Evolutionary conservation across 2,329 filamentous ascomycete genomes (phyloP).

Genomic region (Ramularia endophylla): DNA sequence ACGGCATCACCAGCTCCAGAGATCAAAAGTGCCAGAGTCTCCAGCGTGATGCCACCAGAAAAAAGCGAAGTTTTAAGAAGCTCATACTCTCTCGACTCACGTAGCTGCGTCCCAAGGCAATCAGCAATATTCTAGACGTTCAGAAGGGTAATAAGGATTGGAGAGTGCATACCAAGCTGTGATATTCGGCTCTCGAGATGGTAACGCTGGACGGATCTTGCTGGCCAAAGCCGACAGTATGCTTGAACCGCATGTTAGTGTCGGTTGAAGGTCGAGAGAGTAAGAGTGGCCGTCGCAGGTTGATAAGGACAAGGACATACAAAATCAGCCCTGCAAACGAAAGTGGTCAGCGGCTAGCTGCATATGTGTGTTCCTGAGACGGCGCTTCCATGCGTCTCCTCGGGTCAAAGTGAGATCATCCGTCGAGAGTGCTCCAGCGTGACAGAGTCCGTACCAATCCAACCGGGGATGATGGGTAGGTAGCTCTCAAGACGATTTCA

Average conservation of each 20-base stretch:
- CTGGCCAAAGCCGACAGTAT: slow-evolving; percentile 19
- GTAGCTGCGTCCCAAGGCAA: slow-evolving; percentile 27
- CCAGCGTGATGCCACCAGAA: slow-evolving; percentile 44
- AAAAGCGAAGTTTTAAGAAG: slow-evolving; percentile 45
- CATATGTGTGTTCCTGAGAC: slow-evolving; percentile 51
- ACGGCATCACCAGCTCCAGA: slow-evolving; percentile 21
- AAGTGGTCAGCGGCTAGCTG: slow-evolving; percentile 14
- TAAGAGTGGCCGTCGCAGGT: background rate
- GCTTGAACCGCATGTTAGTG: slow-evolving; percentile 20
- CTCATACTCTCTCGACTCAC: slow-evolving; percentile 47
- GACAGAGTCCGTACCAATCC: too few species aligned
- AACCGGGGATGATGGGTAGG: too few species aligned
- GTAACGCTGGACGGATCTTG: slow-evolving; percentile 37
- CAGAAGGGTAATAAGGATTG: background rate
- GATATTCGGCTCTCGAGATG: slow-evolving; percentile 57
- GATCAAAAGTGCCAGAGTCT: slow-evolving; percentile 46
- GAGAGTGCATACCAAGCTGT: slow-evolving; percentile 45
- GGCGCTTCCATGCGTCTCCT: too few species aligned
- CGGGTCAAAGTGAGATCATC: too few species aligned
- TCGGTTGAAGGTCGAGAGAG: background rate
- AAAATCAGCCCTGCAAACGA: slow-evolving; percentile 25
- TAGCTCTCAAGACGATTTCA: too few species aligned
- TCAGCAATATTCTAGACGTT: slow-evolving; percentile 5
- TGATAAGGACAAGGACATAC: slow-evolving; percentile 12
- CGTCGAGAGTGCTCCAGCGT: too few species aligned